Evolutionary conservation across 306 rosid species (phyloP).

Genomic region (Sindora glabra): DNA sequence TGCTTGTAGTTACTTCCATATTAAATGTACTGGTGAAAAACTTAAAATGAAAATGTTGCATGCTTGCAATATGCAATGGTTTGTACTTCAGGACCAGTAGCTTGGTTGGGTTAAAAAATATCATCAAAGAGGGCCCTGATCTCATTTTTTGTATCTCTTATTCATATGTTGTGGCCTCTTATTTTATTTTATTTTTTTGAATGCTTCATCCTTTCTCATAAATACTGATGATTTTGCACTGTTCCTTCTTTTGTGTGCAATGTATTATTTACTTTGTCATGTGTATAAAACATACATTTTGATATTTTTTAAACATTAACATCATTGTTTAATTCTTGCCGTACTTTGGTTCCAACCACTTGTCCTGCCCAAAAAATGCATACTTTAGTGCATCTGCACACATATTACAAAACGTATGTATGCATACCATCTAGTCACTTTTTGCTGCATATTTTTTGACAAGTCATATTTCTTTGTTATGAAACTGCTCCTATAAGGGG

Average conservation of each 20-base stretch:
- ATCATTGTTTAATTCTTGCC: background rate
- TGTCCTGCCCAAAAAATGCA: background rate
- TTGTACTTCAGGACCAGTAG: too few relatives aligned
- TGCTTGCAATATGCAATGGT: too few relatives aligned
- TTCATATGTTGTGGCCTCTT: background rate
- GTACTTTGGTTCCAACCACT: background rate
- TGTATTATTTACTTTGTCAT: background rate
- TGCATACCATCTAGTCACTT: too few relatives aligned
- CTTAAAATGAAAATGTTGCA: too few relatives aligned
- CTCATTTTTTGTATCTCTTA: background rate
- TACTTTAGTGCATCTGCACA: background rate
- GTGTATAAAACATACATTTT: background rate
- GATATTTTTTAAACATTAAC: background rate
- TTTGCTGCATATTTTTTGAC: too few relatives aligned
- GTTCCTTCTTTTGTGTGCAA: background rate
- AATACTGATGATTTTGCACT: background rate
- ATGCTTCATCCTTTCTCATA: conserved; percentile 1
- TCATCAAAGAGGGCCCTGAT: background rate
- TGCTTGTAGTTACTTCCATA: too few relatives aligned
- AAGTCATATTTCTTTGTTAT: too few relatives aligned
- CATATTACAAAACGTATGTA: too few relatives aligned
- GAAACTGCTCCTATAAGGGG: background rate
- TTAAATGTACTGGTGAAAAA: too few relatives aligned
- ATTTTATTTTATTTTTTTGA: background rate
- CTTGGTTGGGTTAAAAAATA: too few relatives aligned